A percentile compares a stretch with the other conserved stretches of the same genome.
phyloP scores from a whole-genome alignment of 148 eudicot species.

The Amaranthus palmeri region DNA sequence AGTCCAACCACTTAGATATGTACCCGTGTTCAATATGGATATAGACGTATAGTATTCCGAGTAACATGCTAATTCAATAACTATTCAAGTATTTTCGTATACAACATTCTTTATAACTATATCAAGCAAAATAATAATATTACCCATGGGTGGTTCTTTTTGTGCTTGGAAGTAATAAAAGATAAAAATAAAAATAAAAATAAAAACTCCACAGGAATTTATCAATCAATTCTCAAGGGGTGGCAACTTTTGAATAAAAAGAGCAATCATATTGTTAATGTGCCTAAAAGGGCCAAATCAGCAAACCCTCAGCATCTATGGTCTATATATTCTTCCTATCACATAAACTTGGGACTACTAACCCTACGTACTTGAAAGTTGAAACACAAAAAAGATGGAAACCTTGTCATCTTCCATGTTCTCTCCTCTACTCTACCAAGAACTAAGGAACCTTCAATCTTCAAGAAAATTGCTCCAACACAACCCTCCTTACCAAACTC shows the following conservation, averaged over 20 bases:
- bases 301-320: not conserved
- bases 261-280: slow-evolving; percentile 1
- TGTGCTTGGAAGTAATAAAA: too few species aligned
- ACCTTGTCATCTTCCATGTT: slow-evolving; percentile 38
- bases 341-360: slow-evolving; percentile 9
- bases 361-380: not conserved
- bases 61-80: too few species aligned
- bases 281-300: not conserved
- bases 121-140: not conserved
- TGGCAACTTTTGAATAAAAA: not conserved
- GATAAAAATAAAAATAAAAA: not conserved
- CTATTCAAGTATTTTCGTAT: too few species aligned
- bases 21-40: too few species aligned
- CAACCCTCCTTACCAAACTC: slow-evolving; percentile 31
- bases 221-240: not conserved
- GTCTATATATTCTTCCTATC: slow-evolving; percentile 21
- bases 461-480: slow-evolving; percentile 55
- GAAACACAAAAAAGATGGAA: slow-evolving; percentile 13
- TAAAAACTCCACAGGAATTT: not conserved
- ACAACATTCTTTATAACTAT: too few species aligned
- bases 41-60: too few species aligned
- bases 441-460: slow-evolving; percentile 35
- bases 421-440: slow-evolving; percentile 39
- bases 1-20: too few species aligned
- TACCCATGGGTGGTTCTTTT: too few species aligned